Base-by-base conservation (phyloP, 2,329 filamentous ascomycete genomes). In the Phaeosphaeriaceae sp. region DNA sequence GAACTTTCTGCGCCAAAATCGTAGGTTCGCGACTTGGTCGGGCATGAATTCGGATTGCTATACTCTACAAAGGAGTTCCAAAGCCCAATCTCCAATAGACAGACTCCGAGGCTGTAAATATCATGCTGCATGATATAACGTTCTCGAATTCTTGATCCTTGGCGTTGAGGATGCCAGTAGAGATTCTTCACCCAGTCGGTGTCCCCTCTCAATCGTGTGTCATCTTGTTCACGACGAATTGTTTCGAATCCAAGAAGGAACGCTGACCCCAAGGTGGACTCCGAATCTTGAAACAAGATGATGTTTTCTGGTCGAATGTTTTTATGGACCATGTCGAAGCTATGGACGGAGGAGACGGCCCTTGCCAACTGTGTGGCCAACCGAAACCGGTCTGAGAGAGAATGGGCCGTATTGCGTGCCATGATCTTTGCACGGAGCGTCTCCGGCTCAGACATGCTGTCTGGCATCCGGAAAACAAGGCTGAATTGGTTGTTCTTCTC, bases 31-130 rank as follows among this genome's bases (percentile, higher is more conserved):
- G 9, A 49, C 3, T 11, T 38, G 33, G 15, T 23, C 11, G 11
- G 36, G 6, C 4, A 4, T 7, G 11, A 18, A 18, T n/a, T 28
- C 13, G 17, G 20, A 46, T 53, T 44, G 9, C 12, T n/a, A 37
- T 61, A 70, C 3, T 32, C 32, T 1, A 76, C 59, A 35, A 76
- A 72, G 0, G 69, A 74, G 1, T 68, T 46, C 78, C 79, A 81
- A 0, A 83, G 52, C 0, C 79, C 80, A 20, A 84, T 74, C 58
- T 84, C 81, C 0, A 84, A 63, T 0, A 84, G 69, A 42, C 77
- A 80, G 0, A 83, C 79, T 0, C 81, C 81, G 0, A 84, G 71
- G 45, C 79, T 81, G 61, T 84, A 84, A 9, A 84, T 79, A 49
- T 84, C 81, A 56, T 84, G 81, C 43, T 81, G 76, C 76, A 83